Base-by-base conservation (phyloP, 2,329 filamentous ascomycete genomes). In the Fusarium sp. region DNA sequence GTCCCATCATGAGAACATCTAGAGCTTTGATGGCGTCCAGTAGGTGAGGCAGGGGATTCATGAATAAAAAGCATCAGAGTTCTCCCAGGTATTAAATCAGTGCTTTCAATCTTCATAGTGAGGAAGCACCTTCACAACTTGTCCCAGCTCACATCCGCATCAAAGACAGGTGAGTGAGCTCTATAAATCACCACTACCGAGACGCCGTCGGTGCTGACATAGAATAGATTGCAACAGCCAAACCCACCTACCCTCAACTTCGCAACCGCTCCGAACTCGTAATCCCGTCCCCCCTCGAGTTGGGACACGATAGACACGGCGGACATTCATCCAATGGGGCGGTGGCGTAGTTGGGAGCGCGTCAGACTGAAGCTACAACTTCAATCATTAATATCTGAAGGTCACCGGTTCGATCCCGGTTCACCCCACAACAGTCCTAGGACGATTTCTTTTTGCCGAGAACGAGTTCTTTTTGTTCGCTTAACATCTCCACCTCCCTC, bases 321-420 rank as follows among this genome's bases (percentile, higher is more conserved):
- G 1, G 8, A n/a, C 1, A 2, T 3, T 3, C 42, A 46, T 27
- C 42, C 42, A 46, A 46, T 46, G 29, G 49, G 49, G 49, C 49
- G 49, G 49, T 53, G 29, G 49, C 49, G 49, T 53, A 53, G 49
- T 53, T 34, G 29, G 49, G 49, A 53, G 49, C 49, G 49, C 49
- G 49, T 53, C 49, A 53, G 49, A 53, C 49, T 53, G 49, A 53
- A 53, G 49, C 18, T 34, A 51, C 7, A 46, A 53, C 49, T 53
- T 53, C 49, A 34, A 20, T 53, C 49, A 53, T 20, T 9, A 20
- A 14, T 33, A 53, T 53, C 49, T 53, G 49, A 53, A 53, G 49
- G 49, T 53, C 49, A 58, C 54, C 54, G 36, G 54, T 58, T 46
- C 36, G 36, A 31, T 58, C 33, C 36, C 54, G 40, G 40, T 44